These are phyloP conservation scores for Euphorbia pulcherrima DNA, from an alignment of 345 rosid species.

Conservation along the genomic window DNA sequence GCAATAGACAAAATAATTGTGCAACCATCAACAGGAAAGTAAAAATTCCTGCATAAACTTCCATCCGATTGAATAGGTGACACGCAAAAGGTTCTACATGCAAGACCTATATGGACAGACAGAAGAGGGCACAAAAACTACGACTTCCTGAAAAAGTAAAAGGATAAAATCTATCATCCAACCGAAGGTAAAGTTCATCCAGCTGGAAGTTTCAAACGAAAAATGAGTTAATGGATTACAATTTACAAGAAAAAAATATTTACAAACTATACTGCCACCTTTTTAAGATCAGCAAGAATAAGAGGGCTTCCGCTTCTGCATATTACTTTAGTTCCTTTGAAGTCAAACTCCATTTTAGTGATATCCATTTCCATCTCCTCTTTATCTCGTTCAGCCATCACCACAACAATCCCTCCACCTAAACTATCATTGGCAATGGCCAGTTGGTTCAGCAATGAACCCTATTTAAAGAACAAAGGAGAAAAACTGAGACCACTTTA, in stretches of 20 bases:
- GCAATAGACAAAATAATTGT: constrained; percentile 1
- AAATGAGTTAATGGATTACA: constrained; percentile 9
- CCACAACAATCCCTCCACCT: constrained; percentile 70
- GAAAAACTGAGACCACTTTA: constrained; percentile 5
- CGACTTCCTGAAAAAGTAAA: background rate
- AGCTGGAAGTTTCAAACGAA: background rate
- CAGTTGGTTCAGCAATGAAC: constrained; percentile 64
- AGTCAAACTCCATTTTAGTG: constrained; percentile 74
- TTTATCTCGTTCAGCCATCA: constrained; percentile 74
- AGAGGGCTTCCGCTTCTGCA: constrained; percentile 77
- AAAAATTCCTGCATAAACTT: background rate
- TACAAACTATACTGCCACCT: constrained; percentile 29
- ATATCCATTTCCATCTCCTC: constrained; percentile 84
- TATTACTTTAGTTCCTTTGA: constrained; percentile 62
- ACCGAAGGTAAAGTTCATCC: background rate
- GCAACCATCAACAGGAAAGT: constrained; percentile 10
- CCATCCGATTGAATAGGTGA: background rate
- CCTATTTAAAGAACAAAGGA: constrained; percentile 34
- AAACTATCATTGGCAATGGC: constrained; percentile 70
- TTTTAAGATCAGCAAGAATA: constrained; percentile 65
- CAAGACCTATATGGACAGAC: constrained; percentile 5
- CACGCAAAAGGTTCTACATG: constrained; percentile 7
- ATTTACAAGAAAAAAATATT: constrained; percentile 5
- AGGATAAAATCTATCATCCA: background rate
- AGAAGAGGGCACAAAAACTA: background rate